Evolutionary conservation across 805 yeast species (phyloP).

Genomic region (Komagataella kurtzmanii): DNA sequence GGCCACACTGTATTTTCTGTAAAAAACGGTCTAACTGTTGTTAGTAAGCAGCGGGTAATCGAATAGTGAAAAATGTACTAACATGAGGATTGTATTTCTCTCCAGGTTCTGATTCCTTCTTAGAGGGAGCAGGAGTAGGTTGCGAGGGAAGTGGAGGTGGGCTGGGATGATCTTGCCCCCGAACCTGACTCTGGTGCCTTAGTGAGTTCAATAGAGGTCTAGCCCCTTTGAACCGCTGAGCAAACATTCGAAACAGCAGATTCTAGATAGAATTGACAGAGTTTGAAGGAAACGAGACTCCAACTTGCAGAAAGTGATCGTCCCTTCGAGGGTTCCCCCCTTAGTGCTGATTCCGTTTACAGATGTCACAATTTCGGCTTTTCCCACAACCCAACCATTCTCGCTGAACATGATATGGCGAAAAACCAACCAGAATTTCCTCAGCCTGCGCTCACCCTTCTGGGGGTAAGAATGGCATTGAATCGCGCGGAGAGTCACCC

Average conservation of each 20-base stretch:
- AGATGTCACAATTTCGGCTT: neutral
- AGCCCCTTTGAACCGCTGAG: neutral
- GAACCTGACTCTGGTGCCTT: neutral
- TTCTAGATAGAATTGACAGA: neutral
- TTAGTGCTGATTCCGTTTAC: neutral
- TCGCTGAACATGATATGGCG: neutral
- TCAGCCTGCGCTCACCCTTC: neutral
- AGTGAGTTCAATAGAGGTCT: neutral
- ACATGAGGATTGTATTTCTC: neutral
- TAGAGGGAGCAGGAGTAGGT: neutral
- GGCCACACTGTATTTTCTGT: constrained; percentile 32
- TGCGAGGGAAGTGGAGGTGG: neutral
- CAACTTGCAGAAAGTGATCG: neutral
- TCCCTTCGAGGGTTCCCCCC: neutral
- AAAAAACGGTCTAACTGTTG: constrained; percentile 17
- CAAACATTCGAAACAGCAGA: neutral
- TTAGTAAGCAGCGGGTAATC: neutral
- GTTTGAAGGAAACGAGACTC: no score
- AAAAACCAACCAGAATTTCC: neutral
- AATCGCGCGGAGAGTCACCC: neutral
- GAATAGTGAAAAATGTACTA: neutral
- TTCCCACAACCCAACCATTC: neutral
- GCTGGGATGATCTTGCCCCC: neutral
- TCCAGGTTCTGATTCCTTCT: neutral
- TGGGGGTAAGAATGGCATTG: neutral